Evolutionary conservation across 345 rosid genomes (phyloP), one percentile per base, ranked within the genome.

Genomic region (Euphorbia peplus): DNA sequence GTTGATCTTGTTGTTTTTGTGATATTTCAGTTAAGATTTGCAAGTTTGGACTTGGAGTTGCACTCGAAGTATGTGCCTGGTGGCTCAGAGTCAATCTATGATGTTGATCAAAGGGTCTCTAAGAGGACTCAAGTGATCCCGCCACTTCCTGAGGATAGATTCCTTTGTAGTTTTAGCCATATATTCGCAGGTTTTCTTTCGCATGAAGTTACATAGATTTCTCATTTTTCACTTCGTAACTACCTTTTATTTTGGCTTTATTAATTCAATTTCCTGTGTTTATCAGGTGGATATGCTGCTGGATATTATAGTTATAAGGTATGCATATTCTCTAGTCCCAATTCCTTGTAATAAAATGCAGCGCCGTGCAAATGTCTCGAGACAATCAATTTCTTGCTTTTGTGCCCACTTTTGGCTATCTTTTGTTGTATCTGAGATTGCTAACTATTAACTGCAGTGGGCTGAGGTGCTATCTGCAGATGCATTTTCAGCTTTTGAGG

Each of bases 241-340:
- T 42, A 47, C 52, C 60, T 57, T 68, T 11, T 2, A 4, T 35
- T 44, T 14, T 39, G 11, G 35, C 12, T 54, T 13, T 51, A 44
- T 61, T 12, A n/a, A 63, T 55, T 15, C 12, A 29, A 28, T 28
- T 8, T 2, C 37, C 73, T 73, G 60, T 69, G 67, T 57, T 64
- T 68, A 42, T 29, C 73, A 90, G 98, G 97, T 47, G 95, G 93
- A 70, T 92, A 90, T 75, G 95, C 98, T 66, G 97, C 98, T 70
- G 97, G 98, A 70, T 93, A 93, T 76, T 93, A 93, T 78, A 90
- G 98, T 71, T 92, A 92, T 82, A 92, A 92, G 98, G 98, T 92
- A 80, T 15, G 29, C 46, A 51, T 32, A 19, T 56, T 30, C 26
- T 29, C 59, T 30, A 9, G 30, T 28, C 22, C 16, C 12, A 29